Percentiles rank a stretch among this genome's conserved stretches.
Conservation (phyloP, 2,329 filamentous ascomycete genomes). For the Alternaria sp. region DNA sequence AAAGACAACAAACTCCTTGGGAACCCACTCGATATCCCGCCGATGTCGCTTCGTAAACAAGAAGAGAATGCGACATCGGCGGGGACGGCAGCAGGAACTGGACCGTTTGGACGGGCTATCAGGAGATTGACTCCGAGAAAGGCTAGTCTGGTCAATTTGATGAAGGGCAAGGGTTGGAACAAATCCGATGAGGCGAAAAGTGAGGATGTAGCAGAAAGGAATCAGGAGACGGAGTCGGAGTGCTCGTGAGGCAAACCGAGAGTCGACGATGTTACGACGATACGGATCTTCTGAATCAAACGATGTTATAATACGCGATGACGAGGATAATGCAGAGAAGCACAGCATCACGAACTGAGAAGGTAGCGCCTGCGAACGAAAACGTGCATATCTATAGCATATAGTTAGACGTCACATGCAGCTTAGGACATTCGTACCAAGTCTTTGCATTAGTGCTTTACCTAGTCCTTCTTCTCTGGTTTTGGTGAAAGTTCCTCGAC, state of each 20-base stretch:
- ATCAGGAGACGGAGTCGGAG: constrained; percentile 17
- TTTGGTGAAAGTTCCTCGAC: constrained; percentile 63
- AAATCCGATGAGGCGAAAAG: constrained; percentile 27
- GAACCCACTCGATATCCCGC: constrained; percentile 23
- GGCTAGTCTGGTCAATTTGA: constrained; percentile 44
- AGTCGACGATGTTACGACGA: too few species aligned
- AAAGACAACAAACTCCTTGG: constrained; percentile 40
- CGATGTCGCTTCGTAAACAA: constrained; percentile 31
- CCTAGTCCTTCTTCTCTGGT: constrained; percentile 35
- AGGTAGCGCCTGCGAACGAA: background rate
- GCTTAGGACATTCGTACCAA: background rate
- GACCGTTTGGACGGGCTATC: constrained; percentile 42
- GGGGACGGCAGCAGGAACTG: constrained; percentile 16
- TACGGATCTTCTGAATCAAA: too few species aligned
- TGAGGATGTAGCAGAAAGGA: constrained; percentile 1
- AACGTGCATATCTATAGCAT: constrained; percentile 17
- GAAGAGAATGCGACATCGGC: constrained; percentile 22
- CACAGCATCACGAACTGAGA: background rate
- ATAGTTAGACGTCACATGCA: constrained; percentile 1
- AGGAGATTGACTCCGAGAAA: constrained; percentile 48
- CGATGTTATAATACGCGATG: background rate
- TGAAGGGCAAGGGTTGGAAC: constrained; percentile 47
- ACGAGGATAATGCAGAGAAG: background rate
- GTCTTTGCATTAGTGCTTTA: fast-evolving
- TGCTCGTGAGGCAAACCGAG: background rate